Evolutionary conservation across 2,329 filamentous ascomycete species (phyloP), one percentile per base, ranked within the genome.

Genomic region (Fusarium stilboides): DNA sequence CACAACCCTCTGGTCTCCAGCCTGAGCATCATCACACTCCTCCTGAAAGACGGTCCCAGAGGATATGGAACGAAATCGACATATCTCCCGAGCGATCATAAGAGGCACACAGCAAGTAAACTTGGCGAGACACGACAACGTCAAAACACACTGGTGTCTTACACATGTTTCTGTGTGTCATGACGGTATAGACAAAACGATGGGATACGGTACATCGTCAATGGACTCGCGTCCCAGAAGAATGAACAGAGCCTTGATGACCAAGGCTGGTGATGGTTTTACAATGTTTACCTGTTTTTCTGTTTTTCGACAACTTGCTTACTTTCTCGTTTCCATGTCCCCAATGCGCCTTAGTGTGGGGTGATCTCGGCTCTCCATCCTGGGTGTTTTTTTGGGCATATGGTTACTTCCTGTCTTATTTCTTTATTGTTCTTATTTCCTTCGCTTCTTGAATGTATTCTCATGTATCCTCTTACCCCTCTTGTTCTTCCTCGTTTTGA

Each of bases 151-250:
- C 22, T 7, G 6, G 15, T 19, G n/a, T 33, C 24, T 39, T 19
- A 12, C 22, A 40, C 17, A 8, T 43, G 40, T 39, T 31, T n/a
- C n/a, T 14, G 14, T 26, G 9, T 8, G 43, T 14, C 7, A 34
- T 19, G 12, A 20, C 17, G n/a, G 7, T 14, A 10, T 57, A 47
- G 40, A 66, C 6, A 52, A 52, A 56, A 34, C 7, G 13, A 45
- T 53, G 42, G 46, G 17, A 19, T 42, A 69, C 65, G 33, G 54
- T 12, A 56, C 46, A 69, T 46, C 31, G 6, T 33, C 2, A 17
- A 33, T 31, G 22, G 14, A 28, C 28, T 14, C 26, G 20, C 31
- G 26, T 24, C 44, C 42, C n/a, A 8, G 22, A 19, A 17, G 5
- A 12, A 34, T 31, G 10, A 20, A 15, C 17, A 22, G 26, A 6